Conservation (phyloP, 768 basidiomycete species). For the Termitomyces sp. region DNA sequence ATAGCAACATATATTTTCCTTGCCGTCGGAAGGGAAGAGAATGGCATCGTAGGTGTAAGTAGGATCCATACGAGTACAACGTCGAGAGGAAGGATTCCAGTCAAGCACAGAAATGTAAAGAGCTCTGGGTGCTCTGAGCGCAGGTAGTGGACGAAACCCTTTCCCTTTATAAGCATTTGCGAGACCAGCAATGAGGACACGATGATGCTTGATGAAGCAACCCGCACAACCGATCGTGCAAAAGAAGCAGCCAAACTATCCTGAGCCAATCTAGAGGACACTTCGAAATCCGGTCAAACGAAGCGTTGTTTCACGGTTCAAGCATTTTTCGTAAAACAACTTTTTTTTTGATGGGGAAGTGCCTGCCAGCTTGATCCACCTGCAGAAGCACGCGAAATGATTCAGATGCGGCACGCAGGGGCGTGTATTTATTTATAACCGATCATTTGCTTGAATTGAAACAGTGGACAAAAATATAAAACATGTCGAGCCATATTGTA, state of each 20-base stretch:
- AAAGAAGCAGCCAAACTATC: conserved; percentile 20
- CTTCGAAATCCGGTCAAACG: conserved; percentile 3
- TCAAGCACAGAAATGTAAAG: neutral
- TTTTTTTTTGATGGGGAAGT: conserved; percentile 1
- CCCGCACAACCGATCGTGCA: conserved; percentile 13
- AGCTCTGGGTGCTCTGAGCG: conserved; percentile 14
- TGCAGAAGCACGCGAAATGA: neutral
- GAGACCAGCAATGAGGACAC: conserved; percentile 35
- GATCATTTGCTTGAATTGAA: neutral
- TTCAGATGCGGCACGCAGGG: neutral
- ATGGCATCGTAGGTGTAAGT: conserved; percentile 63
- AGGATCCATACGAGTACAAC: conserved; percentile 42
- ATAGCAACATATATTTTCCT: neutral
- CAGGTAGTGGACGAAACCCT: neutral
- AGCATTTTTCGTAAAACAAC: neutral
- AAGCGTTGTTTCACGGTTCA: conserved; percentile 1
- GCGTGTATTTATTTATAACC: neutral
- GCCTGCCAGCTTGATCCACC: neutral
- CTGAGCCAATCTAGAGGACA: conserved; percentile 31
- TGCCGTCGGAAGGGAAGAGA: conserved; percentile 72
- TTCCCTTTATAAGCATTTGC: conserved; percentile 17
- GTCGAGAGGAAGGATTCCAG: conserved; percentile 15
- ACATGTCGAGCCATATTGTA: neutral
- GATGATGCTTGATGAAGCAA: conserved; percentile 20
- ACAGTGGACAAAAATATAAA: neutral